phyloP scores from a whole-genome alignment of 1,284 basidiomycete species.

The Stygiomarasmius scandens region DNA sequence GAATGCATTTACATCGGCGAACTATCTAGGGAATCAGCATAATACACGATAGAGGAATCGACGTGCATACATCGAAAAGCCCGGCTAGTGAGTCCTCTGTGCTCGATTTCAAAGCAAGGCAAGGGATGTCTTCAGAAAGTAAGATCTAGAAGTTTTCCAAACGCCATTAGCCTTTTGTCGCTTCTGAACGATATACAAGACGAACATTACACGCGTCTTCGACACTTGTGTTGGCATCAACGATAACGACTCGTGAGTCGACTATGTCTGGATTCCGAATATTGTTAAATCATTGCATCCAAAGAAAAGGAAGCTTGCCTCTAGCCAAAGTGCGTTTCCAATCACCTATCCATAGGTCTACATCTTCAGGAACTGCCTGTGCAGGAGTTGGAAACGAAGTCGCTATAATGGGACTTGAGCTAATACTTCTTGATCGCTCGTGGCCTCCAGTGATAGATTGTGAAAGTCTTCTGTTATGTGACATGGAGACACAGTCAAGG shows the following conservation, averaged over 20 bases:
- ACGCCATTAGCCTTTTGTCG: background rate
- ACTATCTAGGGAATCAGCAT: slow-evolving; percentile 43
- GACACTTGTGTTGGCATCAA: slow-evolving; percentile 69
- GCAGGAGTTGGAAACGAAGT: slow-evolving; percentile 5
- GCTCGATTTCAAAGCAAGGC: slow-evolving; percentile 58
- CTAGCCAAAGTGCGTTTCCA: slow-evolving; percentile 59
- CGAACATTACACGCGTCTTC: slow-evolving; percentile 80
- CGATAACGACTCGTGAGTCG: slow-evolving; percentile 61
- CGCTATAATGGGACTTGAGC: background rate
- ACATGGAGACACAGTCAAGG: slow-evolving; percentile 25
- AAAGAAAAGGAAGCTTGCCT: slow-evolving; percentile 38
- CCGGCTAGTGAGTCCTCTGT: slow-evolving; percentile 46
- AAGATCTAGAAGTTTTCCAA: slow-evolving; percentile 48
- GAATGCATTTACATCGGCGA: slow-evolving; percentile 81
- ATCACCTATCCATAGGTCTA: slow-evolving; percentile 57
- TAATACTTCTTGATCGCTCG: slow-evolving; percentile 18
- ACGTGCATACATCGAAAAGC: slow-evolving; percentile 68
- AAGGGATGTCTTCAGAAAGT: slow-evolving; percentile 60
- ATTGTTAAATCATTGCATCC: too few species aligned
- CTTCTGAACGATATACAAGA: background rate
- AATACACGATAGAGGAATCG: background rate
- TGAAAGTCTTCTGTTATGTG: slow-evolving; percentile 38
- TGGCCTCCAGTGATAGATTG: slow-evolving; percentile 35
- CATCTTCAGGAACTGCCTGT: slow-evolving; percentile 33
- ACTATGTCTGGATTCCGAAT: slow-evolving; percentile 48